phyloP scores from a whole-genome alignment of 2,329 filamentous ascomycete genomes.

The Arachnopeziza araneosa region DNA sequence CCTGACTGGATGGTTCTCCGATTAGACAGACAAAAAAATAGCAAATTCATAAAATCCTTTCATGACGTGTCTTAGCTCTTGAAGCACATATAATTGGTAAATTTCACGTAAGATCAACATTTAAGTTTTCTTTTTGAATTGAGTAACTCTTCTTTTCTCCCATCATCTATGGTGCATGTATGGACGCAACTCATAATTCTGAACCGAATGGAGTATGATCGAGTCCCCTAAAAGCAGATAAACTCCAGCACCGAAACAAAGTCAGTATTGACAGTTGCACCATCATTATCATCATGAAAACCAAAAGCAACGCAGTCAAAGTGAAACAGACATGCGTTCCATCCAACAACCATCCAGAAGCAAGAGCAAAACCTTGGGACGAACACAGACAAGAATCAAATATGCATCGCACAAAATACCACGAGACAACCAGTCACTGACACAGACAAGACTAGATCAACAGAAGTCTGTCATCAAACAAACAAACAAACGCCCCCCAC shows the following conservation, averaged over 20 bases:
- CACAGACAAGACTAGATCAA: neutral
- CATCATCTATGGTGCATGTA: neutral
- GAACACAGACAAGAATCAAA: neutral
- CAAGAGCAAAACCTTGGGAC: neutral
- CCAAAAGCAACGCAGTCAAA: conserved; percentile 1
- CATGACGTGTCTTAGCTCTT: neutral
- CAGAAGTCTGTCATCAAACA: conserved; percentile 1
- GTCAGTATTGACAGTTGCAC: neutral
- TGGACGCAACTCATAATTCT: neutral
- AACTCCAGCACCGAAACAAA: neutral
- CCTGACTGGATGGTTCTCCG: conserved; percentile 11
- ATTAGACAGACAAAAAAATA: conserved; percentile 28
- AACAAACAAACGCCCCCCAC: conserved; percentile 9
- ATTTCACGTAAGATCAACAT: neutral
- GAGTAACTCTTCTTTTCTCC: neutral
- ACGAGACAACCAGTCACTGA: neutral
- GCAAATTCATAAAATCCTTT: conserved; percentile 24
- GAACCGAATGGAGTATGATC: neutral
- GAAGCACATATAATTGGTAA: neutral
- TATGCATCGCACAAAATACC: neutral
- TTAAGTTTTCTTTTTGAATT: conserved; percentile 8
- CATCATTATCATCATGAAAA: neutral
- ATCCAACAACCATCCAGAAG: neutral
- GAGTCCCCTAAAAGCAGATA: neutral
- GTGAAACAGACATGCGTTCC: neutral